These are phyloP conservation scores for Jaenimonas drosophilae DNA, from an alignment of 208 protist genomes.

Conservation along the genomic window DNA sequence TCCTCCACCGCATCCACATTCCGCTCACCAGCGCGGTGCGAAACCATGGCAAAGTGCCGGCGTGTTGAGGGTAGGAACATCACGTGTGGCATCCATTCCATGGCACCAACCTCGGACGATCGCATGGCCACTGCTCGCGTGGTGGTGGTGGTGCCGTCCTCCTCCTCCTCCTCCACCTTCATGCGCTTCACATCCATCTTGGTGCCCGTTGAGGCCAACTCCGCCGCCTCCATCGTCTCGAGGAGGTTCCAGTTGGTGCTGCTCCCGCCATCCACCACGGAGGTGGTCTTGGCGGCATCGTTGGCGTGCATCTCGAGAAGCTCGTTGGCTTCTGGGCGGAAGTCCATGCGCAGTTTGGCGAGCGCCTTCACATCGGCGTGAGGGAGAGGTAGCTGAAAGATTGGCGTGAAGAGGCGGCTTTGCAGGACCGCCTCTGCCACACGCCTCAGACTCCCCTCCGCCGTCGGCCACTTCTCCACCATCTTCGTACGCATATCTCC, in stretches of 20 bases:
- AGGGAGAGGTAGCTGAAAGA: slow-evolving; percentile 38
- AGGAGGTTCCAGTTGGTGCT: not conserved
- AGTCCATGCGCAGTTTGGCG: slow-evolving; percentile 40
- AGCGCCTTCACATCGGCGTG: slow-evolving; percentile 56
- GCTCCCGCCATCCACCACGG: not conserved
- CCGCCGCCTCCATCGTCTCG: slow-evolving; percentile 2
- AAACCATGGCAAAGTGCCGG: slow-evolving; percentile 62
- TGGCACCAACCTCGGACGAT: not conserved
- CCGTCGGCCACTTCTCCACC: slow-evolving; percentile 64
- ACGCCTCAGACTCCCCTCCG: slow-evolving; percentile 68
- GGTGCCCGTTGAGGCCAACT: slow-evolving; percentile 4
- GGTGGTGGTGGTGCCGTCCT: not conserved
- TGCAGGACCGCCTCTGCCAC: slow-evolving; percentile 62
- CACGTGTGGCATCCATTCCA: slow-evolving; percentile 72
- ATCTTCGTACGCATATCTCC: slow-evolving; percentile 56
- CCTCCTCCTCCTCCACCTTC: slow-evolving; percentile 12
- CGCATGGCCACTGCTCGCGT: not conserved
- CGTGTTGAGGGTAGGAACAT: slow-evolving; percentile 73
- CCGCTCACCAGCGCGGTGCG: slow-evolving; percentile 38
- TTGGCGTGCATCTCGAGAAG: slow-evolving; percentile 6
- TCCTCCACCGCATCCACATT: slow-evolving; percentile 20
- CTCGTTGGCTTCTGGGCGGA: slow-evolving; percentile 21
- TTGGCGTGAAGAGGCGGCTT: slow-evolving; percentile 58
- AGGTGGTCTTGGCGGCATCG: not conserved
- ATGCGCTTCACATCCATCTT: slow-evolving; percentile 22